Conservation (phyloP, 306 rosid species). For the Casuarina cunninghamiana region DNA sequence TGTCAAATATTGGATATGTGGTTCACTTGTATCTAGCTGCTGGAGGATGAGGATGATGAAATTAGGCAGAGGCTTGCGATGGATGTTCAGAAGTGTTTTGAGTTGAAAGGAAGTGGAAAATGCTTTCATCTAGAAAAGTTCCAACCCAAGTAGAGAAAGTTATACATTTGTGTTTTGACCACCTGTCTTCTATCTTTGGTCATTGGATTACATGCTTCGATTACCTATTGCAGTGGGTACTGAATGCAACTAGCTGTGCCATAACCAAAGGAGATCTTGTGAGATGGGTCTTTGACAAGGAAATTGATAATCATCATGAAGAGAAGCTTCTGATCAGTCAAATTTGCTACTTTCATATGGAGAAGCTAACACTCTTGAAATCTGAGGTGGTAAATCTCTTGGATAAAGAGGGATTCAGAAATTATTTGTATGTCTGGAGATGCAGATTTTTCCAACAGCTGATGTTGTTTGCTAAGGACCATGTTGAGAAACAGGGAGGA, state of each 20-base stretch:
- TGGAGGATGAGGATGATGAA: constrained; percentile 91
- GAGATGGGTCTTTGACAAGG: too few relatives aligned
- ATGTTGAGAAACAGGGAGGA: constrained; percentile 44
- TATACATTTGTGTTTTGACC: constrained; percentile 71
- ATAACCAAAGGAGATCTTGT: too few relatives aligned
- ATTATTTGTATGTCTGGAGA: constrained; percentile 56
- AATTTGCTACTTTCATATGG: too few relatives aligned
- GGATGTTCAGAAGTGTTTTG: constrained; percentile 72
- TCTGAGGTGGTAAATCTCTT: too few relatives aligned
- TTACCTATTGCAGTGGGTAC: constrained; percentile 57
- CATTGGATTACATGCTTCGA: constrained; percentile 76
- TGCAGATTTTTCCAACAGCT: constrained; percentile 53
- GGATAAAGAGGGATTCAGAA: too few relatives aligned
- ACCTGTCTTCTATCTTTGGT: constrained; percentile 78
- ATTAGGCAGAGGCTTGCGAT: constrained; percentile 63
- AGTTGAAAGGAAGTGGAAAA: constrained; percentile 39
- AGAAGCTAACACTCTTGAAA: too few relatives aligned
- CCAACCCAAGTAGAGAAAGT: constrained; percentile 90
- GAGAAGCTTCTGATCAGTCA: too few relatives aligned
- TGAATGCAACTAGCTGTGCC: constrained; percentile 46
- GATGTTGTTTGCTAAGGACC: constrained; percentile 55
- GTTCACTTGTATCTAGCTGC: constrained; percentile 81
- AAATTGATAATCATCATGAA: too few relatives aligned
- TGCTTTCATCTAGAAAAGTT: constrained; percentile 41
- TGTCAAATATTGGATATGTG: constrained; percentile 66